Evolutionary conservation across 192 early-diverging fungal species (phyloP).

Genomic region (Entophlyctis luteolus): DNA sequence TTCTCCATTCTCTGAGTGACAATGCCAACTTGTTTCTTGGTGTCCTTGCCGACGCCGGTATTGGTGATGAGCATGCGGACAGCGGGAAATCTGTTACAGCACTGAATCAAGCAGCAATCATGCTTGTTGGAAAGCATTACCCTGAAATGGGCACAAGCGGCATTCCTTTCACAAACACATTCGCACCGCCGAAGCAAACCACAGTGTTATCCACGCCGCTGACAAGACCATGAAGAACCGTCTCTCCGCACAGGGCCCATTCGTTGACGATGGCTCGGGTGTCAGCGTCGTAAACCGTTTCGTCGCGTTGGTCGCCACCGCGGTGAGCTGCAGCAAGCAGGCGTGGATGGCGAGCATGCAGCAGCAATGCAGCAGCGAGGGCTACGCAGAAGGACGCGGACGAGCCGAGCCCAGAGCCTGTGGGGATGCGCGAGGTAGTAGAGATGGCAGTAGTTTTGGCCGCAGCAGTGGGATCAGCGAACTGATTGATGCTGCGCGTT

Average conservation of each 20-base stretch:
- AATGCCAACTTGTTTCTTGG: conserved; percentile 73
- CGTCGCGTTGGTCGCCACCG: conserved; percentile 4
- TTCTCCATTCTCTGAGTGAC: conserved; percentile 30
- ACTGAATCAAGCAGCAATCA: background rate
- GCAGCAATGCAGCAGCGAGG: conserved; percentile 72
- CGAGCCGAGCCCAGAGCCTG: conserved; percentile 91
- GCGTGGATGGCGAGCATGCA: conserved; percentile 23
- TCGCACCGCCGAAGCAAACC: conserved; percentile 75
- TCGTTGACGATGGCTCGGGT: conserved; percentile 61
- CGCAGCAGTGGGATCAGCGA: background rate
- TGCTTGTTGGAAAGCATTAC: conserved; percentile 15
- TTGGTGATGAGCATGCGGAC: conserved; percentile 82
- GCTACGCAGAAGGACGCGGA: conserved; percentile 89
- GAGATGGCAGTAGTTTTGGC: background rate
- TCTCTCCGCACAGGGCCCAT: conserved; percentile 90
- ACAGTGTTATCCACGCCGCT: conserved; percentile 94
- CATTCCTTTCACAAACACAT: conserved; percentile 63
- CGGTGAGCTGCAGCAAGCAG: conserved; percentile 11
- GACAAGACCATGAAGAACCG: conserved; percentile 92
- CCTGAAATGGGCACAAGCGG: conserved; percentile 47
- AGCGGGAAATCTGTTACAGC: conserved; percentile 51
- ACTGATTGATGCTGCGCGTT: background rate
- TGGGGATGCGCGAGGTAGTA: conserved; percentile 76
- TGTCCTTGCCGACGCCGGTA: conserved; percentile 85
- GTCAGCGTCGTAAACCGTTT: background rate